Conservation (phyloP, 129 eudicot genomes). For the Logfia minima region DNA sequence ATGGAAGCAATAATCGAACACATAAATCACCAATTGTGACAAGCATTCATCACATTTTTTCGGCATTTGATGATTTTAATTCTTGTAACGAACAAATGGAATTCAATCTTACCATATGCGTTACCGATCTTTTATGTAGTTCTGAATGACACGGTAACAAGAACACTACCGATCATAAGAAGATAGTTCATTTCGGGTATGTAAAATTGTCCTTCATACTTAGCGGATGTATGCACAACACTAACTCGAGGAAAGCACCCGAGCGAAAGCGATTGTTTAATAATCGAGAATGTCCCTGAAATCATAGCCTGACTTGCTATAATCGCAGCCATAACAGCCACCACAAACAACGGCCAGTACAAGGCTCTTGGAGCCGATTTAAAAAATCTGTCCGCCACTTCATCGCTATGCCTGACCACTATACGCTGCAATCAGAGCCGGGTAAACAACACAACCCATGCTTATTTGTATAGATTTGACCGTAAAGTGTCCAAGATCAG, state of each 20-base stretch:
- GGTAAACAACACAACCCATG: conserved; percentile 67
- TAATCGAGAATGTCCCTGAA: conserved; percentile 72
- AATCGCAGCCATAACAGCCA: conserved; percentile 76
- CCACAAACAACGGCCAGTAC: conserved; percentile 80
- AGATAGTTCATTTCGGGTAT: conserved; percentile 75
- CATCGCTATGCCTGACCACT: conserved; percentile 49
- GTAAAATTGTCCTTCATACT: conserved; percentile 76
- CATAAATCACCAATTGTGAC: too few relatives aligned
- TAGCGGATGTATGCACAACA: conserved; percentile 70
- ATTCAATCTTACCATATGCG: conserved; percentile 61
- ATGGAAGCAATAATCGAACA: too few relatives aligned
- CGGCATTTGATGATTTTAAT: too few relatives aligned
- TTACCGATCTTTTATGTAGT: conserved; percentile 62
- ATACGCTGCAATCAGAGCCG: conserved; percentile 63
- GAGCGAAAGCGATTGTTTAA: conserved; percentile 70
- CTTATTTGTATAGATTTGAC: conserved; percentile 80
- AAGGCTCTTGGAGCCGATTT: conserved; percentile 54
- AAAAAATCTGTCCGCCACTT: conserved; percentile 51
- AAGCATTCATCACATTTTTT: too few relatives aligned
- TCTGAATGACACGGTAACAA: conserved; percentile 57
- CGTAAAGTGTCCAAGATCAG: conserved; percentile 77
- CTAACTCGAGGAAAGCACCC: conserved; percentile 87
- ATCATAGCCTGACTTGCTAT: conserved; percentile 91
- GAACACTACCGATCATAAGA: conserved; percentile 71
- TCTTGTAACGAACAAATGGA: too few relatives aligned